Base-by-base conservation (phyloP, 352 stramenopile genomes). In the Pilasporangium apinafurcum region DNA sequence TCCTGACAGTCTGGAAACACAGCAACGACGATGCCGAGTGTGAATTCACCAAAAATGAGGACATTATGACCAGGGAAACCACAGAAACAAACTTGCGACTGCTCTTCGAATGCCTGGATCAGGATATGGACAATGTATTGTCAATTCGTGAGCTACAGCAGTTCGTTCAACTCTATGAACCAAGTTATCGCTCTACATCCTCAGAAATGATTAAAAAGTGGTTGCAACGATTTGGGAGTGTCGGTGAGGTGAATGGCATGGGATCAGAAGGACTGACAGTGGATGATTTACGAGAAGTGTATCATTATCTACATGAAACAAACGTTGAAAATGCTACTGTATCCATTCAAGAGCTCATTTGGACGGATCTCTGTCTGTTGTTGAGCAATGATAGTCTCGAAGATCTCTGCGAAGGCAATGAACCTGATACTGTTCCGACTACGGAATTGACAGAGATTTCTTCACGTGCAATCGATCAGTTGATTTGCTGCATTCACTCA, bases 91-190 rank as follows among this genome's bases (percentile, higher is more conserved):
- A 77, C 21, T 20, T 81, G 20, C 37, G 57, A 32, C 51, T 82
- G 13, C 36, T 67, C 24, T 80, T 83, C 18, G 44, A 65, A 12
- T 69, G 59, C 33, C 49, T 86, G 16, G 73, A 86, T 17, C 41
- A 51, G 8, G 53, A 79, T 25, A 61, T 68, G 51, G 48, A 80
- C 25, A 61, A 59, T 9, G 21, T 36, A 14, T 30, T 81, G 34
- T 56, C 53, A 1, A 27, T 32, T 0, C 26, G 25, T 1, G 57
- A 83, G 25, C 44, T 81, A 5, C 8, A 21, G 2, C 26, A 37
- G 6, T 71, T 82, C 40, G 27, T 73, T 13, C 40, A 57, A 8
- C 16, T 38, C 1, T 41, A 59, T 14, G 58, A 79, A 31, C 44
- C 26, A 8, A 5, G 43, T 6, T 13, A 33, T 1, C 1, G 10